Evolutionary conservation across 352 stramenopile species (phyloP), one percentile per base, ranked within the genome.

Genomic region (Globisporangium solare): DNA sequence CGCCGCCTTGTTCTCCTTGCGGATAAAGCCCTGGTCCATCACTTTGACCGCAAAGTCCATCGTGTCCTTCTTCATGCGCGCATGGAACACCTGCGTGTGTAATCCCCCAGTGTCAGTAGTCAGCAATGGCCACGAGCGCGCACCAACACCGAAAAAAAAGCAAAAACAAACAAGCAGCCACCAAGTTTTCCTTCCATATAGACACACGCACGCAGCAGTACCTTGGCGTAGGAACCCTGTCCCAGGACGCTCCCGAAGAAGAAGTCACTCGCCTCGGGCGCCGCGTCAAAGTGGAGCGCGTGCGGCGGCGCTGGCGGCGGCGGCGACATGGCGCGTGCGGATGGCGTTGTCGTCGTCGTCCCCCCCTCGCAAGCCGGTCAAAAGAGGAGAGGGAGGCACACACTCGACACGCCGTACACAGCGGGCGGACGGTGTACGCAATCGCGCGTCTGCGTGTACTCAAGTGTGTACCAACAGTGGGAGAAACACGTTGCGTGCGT

Each of bases 1-100:
- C n/a, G 76, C 83, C 43, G 87, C 86, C 66, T 97, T 96, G 66
- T 96, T 95, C 66, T 96, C 88, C 66, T 92, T 92, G 70, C 84
- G 84, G 49, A 97, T 95, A 59, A 92, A 93, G 56, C 66, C 70
- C 67, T 97, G 87, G 60, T 97, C 87, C 87, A 97, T 97, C 51
- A 97, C 87, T 60, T 97, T 97, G 48, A 97, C 73, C 2, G 88
- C 88, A 39, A 96, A 89, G 58, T 97, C 83, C 61, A 81, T 64
- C 48, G 66, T 70, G 53, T 69, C 88, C 46, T 81, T 82, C 68
- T 97, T 97, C 54, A 88, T 68, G 39, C 86, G 79, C 48, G 86
- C 86, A 74, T 96, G 86, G 50, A 94, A 93, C 11, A 94, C 85
- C 85, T 35, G 27, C 48, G 35, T 20, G 54, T 18, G 18, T 3